Evolutionary conservation across 805 yeast species (phyloP).

Genomic region (Kodamaea neixiangensis): DNA sequence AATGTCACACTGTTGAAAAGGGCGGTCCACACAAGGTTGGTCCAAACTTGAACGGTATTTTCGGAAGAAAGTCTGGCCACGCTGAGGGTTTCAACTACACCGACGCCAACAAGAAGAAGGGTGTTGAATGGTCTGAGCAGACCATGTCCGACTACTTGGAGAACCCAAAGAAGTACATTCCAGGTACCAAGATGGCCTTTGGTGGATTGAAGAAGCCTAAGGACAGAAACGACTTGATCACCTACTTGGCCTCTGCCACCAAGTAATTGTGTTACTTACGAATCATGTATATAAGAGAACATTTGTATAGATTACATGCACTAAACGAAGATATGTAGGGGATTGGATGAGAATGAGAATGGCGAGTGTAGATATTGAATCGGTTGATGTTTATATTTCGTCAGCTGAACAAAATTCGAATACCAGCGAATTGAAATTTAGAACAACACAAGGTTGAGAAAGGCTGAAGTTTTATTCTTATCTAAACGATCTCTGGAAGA

Average conservation of each 20-base stretch:
- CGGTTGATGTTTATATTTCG: too few species aligned
- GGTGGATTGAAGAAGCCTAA: conserved; percentile 99
- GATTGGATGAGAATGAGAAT: not conserved
- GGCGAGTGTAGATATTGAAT: not conserved
- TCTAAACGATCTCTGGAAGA: not conserved
- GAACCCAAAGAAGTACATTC: conserved; percentile 99
- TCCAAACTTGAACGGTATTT: conserved; percentile 94
- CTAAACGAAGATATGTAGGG: not conserved
- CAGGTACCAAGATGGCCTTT: conserved; percentile 99
- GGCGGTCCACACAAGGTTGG: conserved; percentile 99
- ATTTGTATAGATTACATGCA: conserved; percentile 2
- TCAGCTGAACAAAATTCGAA: too few species aligned
- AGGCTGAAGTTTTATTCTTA: too few species aligned
- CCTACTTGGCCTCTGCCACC: conserved; percentile 66
- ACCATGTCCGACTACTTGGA: conserved; percentile 93
- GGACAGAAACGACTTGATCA: conserved; percentile 96
- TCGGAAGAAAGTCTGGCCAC: conserved; percentile 89
- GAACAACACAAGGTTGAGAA: too few species aligned
- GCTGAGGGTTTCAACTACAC: conserved; percentile 95
- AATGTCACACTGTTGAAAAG: conserved; percentile 95
- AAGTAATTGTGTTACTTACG: conserved; percentile 26
- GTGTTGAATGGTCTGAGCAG: conserved; percentile 84
- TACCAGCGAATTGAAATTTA: too few species aligned
- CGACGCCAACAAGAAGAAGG: conserved; percentile 97
- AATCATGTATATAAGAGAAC: conserved; percentile 7